Evolutionary conservation across 805 yeast species (phyloP).

Genomic region (Myxozyma sirexii): DNA sequence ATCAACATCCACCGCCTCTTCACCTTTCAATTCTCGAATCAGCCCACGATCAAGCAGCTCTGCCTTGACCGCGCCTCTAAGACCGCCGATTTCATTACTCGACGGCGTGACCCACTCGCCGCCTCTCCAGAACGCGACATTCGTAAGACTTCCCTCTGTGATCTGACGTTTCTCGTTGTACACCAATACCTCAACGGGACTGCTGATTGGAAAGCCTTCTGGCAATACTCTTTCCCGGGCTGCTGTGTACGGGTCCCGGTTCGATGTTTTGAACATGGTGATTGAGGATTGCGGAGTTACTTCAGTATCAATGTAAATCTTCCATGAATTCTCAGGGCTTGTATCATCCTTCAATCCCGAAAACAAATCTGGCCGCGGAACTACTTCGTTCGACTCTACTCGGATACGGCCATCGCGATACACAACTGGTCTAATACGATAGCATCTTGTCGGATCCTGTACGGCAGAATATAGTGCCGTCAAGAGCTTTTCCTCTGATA

Average conservation of each 20-base stretch:
- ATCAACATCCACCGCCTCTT: constrained; percentile 51
- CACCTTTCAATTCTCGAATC: constrained; percentile 46
- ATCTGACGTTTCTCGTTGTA: constrained; percentile 61
- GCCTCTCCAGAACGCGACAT: constrained; percentile 63
- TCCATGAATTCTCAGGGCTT: constrained; percentile 49
- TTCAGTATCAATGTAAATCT: constrained; percentile 61
- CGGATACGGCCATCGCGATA: constrained; percentile 12
- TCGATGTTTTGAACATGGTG: constrained; percentile 86
- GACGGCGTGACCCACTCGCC: constrained; percentile 79
- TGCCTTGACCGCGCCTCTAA: constrained; percentile 80
- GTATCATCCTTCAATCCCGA: constrained; percentile 29
- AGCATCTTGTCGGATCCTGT: constrained; percentile 9
- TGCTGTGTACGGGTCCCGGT: constrained; percentile 60
- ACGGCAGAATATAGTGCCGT: constrained; percentile 27
- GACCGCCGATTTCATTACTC: constrained; percentile 69
- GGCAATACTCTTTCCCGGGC: constrained; percentile 58
- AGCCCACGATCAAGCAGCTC: constrained; percentile 57
- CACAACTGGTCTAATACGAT: constrained; percentile 23
- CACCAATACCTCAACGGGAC: constrained; percentile 65
- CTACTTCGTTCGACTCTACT: constrained; percentile 19
- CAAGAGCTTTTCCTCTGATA: constrained; percentile 8
- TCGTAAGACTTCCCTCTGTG: constrained; percentile 83
- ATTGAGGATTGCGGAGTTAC: constrained; percentile 65
- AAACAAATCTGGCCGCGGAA: constrained; percentile 16
- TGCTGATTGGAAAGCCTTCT: constrained; percentile 31